Evolutionary conservation across 2,329 filamentous ascomycete species (phyloP).

Genomic region (Sphaerulina populicola): DNA sequence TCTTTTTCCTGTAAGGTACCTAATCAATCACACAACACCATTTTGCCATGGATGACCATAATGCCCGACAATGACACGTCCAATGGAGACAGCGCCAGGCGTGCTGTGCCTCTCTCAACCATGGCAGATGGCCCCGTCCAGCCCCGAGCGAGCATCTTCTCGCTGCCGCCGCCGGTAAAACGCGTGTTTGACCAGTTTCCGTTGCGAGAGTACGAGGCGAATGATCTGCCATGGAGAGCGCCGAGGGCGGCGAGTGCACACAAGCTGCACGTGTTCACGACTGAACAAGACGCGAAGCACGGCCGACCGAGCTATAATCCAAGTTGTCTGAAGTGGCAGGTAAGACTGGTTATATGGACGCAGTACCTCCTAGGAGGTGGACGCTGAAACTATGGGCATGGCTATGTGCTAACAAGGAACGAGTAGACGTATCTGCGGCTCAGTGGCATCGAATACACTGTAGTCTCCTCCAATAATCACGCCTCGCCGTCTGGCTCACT

Average conservation of each 20-base stretch:
- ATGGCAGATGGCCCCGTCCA: neutral
- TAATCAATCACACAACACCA: neutral
- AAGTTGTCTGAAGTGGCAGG: constrained; percentile 93
- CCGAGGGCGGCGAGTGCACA: constrained; percentile 38
- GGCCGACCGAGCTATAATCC: constrained; percentile 79
- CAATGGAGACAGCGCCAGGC: constrained; percentile 14
- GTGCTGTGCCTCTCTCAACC: neutral
- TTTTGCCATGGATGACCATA: neutral
- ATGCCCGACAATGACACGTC: neutral
- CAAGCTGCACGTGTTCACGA: constrained; percentile 69
- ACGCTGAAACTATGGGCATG: neutral
- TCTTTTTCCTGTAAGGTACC: neutral
- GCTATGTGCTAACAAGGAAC: constrained; percentile 4
- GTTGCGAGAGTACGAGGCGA: constrained; percentile 63
- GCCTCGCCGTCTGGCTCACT: constrained; percentile 82
- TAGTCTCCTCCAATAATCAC: constrained; percentile 76
- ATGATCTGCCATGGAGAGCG: constrained; percentile 61
- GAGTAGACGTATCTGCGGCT: constrained; percentile 73
- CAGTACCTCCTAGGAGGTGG: neutral
- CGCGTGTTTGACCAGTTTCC: constrained; percentile 79
- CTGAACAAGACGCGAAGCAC: constrained; percentile 50
- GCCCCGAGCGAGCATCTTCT: constrained; percentile 33
- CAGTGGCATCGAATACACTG: constrained; percentile 56
- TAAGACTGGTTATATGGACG: constrained; percentile 36
- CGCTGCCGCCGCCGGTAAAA: constrained; percentile 67